These are phyloP conservation scores for Yarrowia sp. DNA, from an alignment of 805 yeast species.

Conservation along the genomic window DNA sequence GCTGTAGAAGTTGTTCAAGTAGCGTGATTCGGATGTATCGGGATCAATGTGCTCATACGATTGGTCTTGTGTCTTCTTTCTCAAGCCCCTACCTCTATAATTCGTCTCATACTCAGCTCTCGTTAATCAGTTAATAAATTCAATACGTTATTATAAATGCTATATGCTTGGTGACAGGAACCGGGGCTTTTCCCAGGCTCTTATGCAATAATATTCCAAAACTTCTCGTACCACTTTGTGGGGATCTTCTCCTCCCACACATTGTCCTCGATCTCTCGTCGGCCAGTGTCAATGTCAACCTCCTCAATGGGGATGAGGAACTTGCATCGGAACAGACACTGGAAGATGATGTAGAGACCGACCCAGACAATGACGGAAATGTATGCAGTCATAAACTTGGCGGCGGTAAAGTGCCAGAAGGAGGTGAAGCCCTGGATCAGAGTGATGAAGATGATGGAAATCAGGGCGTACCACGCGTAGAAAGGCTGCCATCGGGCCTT, in stretches of 20 bases:
- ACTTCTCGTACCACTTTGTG: constrained; percentile 42
- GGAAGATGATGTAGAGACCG: constrained; percentile 60
- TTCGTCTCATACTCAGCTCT: too few species aligned
- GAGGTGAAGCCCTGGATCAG: constrained; percentile 76
- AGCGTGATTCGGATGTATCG: too few species aligned
- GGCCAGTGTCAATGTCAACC: constrained; percentile 72
- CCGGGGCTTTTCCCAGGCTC: not conserved
- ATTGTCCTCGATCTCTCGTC: constrained; percentile 65
- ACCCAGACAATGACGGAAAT: constrained; percentile 69
- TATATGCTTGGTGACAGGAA: constrained; percentile 4
- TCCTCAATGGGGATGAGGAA: constrained; percentile 49
- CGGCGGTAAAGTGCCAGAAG: constrained; percentile 63
- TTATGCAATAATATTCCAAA: constrained; percentile 36
- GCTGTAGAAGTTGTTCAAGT: too few species aligned
- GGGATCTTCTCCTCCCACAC: constrained; percentile 57
- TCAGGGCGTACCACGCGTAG: constrained; percentile 67
- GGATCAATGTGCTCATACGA: too few species aligned
- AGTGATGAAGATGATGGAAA: constrained; percentile 61
- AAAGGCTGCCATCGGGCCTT: constrained; percentile 76
- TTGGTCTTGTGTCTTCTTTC: too few species aligned
- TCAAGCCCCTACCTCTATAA: too few species aligned
- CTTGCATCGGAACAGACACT: constrained; percentile 41
- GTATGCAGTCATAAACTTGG: constrained; percentile 72
- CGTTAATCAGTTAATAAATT: constrained; percentile 9
- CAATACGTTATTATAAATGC: constrained; percentile 22